Evolutionary conservation across 805 yeast species (phyloP), one percentile per base, ranked within the genome.

Genomic region (Priceomyces fermenticarens): DNA sequence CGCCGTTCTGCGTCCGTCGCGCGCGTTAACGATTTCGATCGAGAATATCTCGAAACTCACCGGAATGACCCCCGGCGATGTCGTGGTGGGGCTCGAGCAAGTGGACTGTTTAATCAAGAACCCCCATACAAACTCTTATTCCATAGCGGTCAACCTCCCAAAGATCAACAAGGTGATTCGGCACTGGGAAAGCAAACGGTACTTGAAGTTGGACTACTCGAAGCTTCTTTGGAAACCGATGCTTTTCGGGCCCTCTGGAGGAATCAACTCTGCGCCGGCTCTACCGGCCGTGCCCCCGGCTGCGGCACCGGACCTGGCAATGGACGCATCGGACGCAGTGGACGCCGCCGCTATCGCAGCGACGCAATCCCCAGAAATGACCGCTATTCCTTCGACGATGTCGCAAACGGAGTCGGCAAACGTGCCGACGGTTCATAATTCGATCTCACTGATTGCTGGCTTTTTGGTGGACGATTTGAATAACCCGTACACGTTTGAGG

Each of bases 61-160:
- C 0, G 97, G 97, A 0, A 85, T 93, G 90, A 82, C 76, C 2
- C 75, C 85, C 7, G 84, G 91, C 10, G 98, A 93, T 62, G 88
- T 90, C 0, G 73, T 91, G 4, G 86, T 85, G 35, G 96, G 95
- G 0, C 66, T 93, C 15, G 99, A 93, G 59, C 84, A 81, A 42
- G 62, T 91, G 23, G 72, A 78, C 17, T 80, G 84, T 7, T 65
- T 93, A 15, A 64, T 78, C 1, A 63, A 72, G 27, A 70, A 78
- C 42, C 69, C 73, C 2, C 42, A 40, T 0, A 68, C 75, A 1
- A 67, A 69, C 12, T 56, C 55, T 17, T 88, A 78, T 59, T 80
- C 75, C 0, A 67, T 88, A 3, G 67, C 66, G 8, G 62, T 86
- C 7, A 75, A 85, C 46, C 45, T 77, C 23, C 52, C 54, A 1